Evolutionary conservation across 2,329 filamentous ascomycete species (phyloP), one percentile per base, ranked within the genome.

Genomic region (Trichoderma simmonsii): DNA sequence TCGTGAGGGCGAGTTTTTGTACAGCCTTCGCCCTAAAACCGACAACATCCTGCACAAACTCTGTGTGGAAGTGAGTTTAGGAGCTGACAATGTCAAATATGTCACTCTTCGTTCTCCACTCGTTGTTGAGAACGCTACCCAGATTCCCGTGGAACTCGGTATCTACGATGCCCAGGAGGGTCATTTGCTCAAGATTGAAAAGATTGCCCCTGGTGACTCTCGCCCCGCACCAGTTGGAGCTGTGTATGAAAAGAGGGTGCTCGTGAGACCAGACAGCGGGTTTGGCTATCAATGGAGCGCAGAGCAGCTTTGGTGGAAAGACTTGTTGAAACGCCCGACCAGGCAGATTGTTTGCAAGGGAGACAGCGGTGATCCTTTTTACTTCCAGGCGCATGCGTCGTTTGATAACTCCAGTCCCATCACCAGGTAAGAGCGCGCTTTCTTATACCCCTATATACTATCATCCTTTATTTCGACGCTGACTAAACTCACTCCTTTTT

Each of bases 231-330:
- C 96, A 0, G 94, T 99, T 7, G 97, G 96, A 15, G 94, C 95
- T 1, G 94, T 93, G 0, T 98, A 91, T 79, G 88, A 97, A 82
- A 97, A 98, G 82, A 94, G 92, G 1, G 85, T 97, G 8, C 88
- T 99, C 9, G 86, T 99, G 57, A 90, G 96, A 39, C 96, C 96
- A 2, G 96, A 98, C 79, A 94, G 96, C 77, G 96, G 96, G 4
- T 99, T 99, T 78, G 96, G 96, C 1, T 99, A 98, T 79, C 90
- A 93, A 72, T 99, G 96, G 96, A 97, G 94, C 4, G 91, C 90
- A 62, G 94, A 98, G 78, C 89, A 90, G 54, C 83, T 99, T 11
- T 96, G 94, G 87, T 99, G 96, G 96, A 94, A 90, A 80, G 96
- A 98, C 76, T 84, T 99, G 59, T 84, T 98, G 68, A 93, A 93